Evolutionary conservation across 345 rosid species (phyloP).

Genomic region (Murraya paniculata): DNA sequence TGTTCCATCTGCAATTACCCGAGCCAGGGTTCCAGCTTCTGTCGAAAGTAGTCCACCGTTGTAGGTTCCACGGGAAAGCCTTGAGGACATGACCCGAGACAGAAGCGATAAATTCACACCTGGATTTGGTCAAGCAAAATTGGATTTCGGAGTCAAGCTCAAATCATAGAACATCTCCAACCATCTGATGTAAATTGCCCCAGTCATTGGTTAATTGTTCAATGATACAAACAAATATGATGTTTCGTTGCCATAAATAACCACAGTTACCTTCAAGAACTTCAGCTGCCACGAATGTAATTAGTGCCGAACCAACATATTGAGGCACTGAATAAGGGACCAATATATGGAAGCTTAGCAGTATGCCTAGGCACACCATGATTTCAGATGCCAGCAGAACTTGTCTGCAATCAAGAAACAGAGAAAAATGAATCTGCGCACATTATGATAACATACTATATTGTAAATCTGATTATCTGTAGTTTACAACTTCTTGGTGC

Average conservation of each 20-base stretch:
- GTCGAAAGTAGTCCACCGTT: conserved; percentile 61
- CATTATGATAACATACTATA: neutral
- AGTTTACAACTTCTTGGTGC: neutral
- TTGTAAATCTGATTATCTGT: neutral
- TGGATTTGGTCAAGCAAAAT: conserved; percentile 12
- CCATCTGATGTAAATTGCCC: no score
- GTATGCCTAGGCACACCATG: conserved; percentile 47
- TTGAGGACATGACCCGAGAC: conserved; percentile 58
- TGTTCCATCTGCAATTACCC: conserved; percentile 63
- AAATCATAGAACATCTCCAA: neutral
- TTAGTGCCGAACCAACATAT: conserved; percentile 44
- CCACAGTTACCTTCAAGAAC: conserved; percentile 50
- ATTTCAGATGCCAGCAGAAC: conserved; percentile 68
- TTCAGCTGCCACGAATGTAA: conserved; percentile 57
- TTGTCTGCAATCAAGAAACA: conserved; percentile 49
- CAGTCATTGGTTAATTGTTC: no score
- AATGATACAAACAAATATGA: neutral
- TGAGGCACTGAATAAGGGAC: conserved; percentile 51
- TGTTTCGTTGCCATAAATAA: neutral
- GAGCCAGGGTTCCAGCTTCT: conserved; percentile 60
- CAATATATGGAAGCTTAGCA: conserved; percentile 44
- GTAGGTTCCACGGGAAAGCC: conserved; percentile 55
- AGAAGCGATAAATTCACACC: conserved; percentile 58
- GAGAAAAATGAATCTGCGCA: neutral
- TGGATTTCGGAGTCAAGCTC: neutral